Evolutionary conservation across 2,329 filamentous ascomycete genomes (phyloP).

Genomic region (Colletotrichum theobromicola): DNA sequence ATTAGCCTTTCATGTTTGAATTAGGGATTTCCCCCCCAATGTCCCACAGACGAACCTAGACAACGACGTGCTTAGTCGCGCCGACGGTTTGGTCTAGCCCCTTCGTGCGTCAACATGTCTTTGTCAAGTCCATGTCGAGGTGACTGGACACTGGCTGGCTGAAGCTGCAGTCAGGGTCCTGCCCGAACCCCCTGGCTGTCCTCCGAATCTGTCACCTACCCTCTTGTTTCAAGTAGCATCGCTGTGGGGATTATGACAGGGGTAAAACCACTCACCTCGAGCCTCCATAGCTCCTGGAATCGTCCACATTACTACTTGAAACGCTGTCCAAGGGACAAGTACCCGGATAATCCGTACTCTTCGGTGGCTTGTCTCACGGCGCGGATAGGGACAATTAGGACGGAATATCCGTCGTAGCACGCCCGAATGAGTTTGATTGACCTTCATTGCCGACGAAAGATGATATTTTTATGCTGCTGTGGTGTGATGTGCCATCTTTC

Average conservation of each 20-base stretch:
- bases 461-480: background rate
- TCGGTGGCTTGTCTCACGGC: background rate
- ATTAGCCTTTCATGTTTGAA: background rate
- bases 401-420: background rate
- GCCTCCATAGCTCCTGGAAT: background rate
- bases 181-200: background rate
- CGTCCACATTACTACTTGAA: background rate
- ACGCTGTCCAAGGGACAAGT: background rate
- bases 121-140: background rate
- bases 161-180: background rate
- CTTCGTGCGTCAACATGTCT: background rate
- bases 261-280: background rate
- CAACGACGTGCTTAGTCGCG: background rate
- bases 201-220: background rate
- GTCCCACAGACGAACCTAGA: background rate
- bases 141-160: background rate
- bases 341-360: background rate
- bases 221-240: slow-evolving; percentile 6
- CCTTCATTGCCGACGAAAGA: background rate
- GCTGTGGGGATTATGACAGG: background rate
- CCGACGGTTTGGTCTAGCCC: background rate
- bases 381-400: background rate
- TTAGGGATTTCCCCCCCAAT: background rate
- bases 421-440: background rate
- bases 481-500: background rate